Conservation (phyloP, 805 yeast species). For the Jamesozyma hellenica region DNA sequence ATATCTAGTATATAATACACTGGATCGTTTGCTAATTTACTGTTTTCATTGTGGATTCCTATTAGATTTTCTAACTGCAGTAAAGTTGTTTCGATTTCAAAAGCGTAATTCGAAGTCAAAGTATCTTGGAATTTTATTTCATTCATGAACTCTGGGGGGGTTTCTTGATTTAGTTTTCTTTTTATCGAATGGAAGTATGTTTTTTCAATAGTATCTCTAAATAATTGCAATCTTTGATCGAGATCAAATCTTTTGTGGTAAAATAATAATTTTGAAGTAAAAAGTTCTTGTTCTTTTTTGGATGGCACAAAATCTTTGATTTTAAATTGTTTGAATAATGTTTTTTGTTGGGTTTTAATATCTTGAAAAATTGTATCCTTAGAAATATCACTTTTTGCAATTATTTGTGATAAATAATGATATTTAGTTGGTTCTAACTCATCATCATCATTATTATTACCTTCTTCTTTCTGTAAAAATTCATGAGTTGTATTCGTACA, state of each 20-base stretch:
- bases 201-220: conserved; percentile 8
- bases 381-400: conserved; percentile 16
- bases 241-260: conserved; percentile 20
- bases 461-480: conserved; percentile 14
- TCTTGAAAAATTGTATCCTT: conserved; percentile 21
- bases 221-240: conserved; percentile 12
- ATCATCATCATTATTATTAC: conserved; percentile 8
- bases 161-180: not conserved
- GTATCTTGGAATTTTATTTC: conserved; percentile 3
- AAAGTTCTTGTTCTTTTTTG: conserved; percentile 17
- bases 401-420: conserved; percentile 27
- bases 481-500: conserved; percentile 19
- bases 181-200: not conserved
- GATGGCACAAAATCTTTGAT: conserved; percentile 16
- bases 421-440: conserved; percentile 21
- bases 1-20: conserved; percentile 22
- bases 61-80: conserved; percentile 16
- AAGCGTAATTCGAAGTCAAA: conserved; percentile 8
- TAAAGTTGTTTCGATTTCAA: conserved; percentile 17
- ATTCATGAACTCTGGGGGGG: not conserved
- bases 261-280: conserved; percentile 20
- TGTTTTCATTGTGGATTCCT: conserved; percentile 1
- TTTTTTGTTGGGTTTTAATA: conserved; percentile 16
- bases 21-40: conserved; percentile 8
- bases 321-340: conserved; percentile 16